A percentile compares a stretch with the other conserved stretches of the same genome.
These are phyloP conservation scores for Globisporangium okanoganense DNA, from an alignment of 352 stramenopile genomes.

Conservation along the genomic window DNA sequence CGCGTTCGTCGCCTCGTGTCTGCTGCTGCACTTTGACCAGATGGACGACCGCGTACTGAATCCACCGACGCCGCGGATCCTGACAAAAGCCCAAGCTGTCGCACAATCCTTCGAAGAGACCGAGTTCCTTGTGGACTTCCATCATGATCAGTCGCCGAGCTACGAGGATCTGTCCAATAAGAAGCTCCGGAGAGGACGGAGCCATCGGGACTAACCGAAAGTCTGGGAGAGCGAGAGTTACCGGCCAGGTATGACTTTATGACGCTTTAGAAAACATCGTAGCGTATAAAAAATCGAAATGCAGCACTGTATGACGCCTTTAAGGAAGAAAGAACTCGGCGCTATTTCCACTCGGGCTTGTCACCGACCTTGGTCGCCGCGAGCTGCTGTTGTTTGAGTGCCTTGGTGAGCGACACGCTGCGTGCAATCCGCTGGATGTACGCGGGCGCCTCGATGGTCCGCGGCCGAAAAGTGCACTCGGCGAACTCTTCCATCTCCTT, in stretches of 20 bases:
- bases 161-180: conserved; percentile 4
- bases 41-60: conserved; percentile 26
- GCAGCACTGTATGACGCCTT: too few relatives aligned
- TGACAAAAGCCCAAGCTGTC: conserved; percentile 17
- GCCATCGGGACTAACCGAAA: not conserved
- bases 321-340: too few relatives aligned
- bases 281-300: too few relatives aligned
- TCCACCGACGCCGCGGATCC: conserved; percentile 24
- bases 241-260: too few relatives aligned
- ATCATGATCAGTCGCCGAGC: conserved; percentile 1
- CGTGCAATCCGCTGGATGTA: conserved; percentile 83
- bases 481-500: conserved; percentile 82
- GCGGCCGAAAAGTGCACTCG: conserved; percentile 83
- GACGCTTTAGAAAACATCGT: not conserved
- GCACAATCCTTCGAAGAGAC: conserved; percentile 14
- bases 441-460: conserved; percentile 76
- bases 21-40: conserved; percentile 23
- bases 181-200: not conserved
- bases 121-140: conserved; percentile 15
- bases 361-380: conserved; percentile 30
- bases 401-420: conserved; percentile 69
- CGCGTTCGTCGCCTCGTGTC: conserved; percentile 20
- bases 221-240: too few relatives aligned
- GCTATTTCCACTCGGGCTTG: conserved; percentile 68
- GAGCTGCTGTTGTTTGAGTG: conserved; percentile 56